Evolutionary conservation across 192 early-diverging fungal species (phyloP), one percentile per base, ranked within the genome.

Genomic region (Funneliformis geosporum): DNA sequence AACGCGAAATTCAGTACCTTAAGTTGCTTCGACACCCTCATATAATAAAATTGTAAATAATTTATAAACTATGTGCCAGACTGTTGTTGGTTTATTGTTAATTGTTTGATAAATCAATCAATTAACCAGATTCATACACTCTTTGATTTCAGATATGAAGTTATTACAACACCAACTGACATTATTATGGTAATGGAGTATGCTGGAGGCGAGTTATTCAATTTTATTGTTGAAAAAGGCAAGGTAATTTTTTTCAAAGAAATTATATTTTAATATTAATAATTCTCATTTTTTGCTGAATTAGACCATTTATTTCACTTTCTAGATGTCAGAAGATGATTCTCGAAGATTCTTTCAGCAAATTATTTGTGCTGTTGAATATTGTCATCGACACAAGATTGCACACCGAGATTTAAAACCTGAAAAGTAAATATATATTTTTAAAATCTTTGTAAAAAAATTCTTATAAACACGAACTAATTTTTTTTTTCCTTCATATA

Each of bases 171-270:
- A 7, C 89, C 95, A 1, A 96, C 96, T 0, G 97, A 98, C 83
- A 96, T 97, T 79, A 96, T 98, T 80, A 95, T 99, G 95, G 98
- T 96, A 74, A 92, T 93, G 61, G 94, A 95, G 83, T 94, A 95
- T 80, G 94, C 93, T 11, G 91, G 91, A 65, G 92, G 92, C 79
- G 94, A 95, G 76, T 86, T 95, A 47, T 95, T 95, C 82, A 93
- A 94, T 81, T 94, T 94, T 79, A 94, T 95, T 84, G 93, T 93
- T 50, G 92, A 93, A 79, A 92, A 90, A 78, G 92, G 92, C 42
- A 84, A 81, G 85, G 88, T 89, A 86, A 82, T 65, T 73, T 60
- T 23, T 75, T 38, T 43, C 27, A 27, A 21, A 9, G 5, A 38
- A 71, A n/a, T 23, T 69, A 72, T 78, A 27, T 33, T 18, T n/a